Evolutionary conservation across 1,284 basidiomycete genomes (phyloP).

Genomic region (Xerocomus amazonicus): DNA sequence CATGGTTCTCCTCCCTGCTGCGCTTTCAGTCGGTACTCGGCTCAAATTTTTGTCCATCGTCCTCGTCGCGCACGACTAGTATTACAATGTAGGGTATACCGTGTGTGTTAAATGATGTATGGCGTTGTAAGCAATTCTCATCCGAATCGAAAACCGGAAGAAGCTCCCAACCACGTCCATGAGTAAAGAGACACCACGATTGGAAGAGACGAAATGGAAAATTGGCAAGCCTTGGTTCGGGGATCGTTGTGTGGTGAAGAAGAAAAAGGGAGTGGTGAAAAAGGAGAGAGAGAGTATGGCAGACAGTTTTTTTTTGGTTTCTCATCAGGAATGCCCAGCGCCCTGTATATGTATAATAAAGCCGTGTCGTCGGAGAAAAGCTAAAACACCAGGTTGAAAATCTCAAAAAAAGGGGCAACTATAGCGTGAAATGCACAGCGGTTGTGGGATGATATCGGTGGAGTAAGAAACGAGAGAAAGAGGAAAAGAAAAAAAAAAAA

Average conservation of each 20-base stretch:
- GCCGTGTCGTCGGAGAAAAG: conserved; percentile 15
- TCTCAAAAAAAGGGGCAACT: conserved; percentile 14
- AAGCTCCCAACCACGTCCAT: no score
- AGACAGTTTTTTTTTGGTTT: conserved; percentile 16
- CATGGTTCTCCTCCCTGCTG: no score
- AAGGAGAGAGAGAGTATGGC: conserved; percentile 6
- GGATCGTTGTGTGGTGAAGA: neutral
- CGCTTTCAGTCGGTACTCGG: no score
- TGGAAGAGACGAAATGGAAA: no score
- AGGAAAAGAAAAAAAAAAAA: neutral
- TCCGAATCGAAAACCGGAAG: no score
- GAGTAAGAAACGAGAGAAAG: neutral
- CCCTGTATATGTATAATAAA: conserved; percentile 24
- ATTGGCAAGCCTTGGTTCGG: no score
- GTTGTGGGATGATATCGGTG: conserved; percentile 18
- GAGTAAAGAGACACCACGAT: no score
- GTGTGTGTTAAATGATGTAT: no score
- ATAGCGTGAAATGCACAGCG: conserved; percentile 17
- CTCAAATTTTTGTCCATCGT: no score
- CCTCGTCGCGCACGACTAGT: no score
- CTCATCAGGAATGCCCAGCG: conserved; percentile 31
- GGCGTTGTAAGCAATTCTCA: no score
- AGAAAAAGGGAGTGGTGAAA: neutral
- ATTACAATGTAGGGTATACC: no score
- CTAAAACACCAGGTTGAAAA: conserved; percentile 26